A percentile compares a stretch with the other conserved stretches of the same genome.
Evolutionary conservation across 768 basidiomycete species (phyloP).

Genomic region (Leccinum rimulosum): DNA sequence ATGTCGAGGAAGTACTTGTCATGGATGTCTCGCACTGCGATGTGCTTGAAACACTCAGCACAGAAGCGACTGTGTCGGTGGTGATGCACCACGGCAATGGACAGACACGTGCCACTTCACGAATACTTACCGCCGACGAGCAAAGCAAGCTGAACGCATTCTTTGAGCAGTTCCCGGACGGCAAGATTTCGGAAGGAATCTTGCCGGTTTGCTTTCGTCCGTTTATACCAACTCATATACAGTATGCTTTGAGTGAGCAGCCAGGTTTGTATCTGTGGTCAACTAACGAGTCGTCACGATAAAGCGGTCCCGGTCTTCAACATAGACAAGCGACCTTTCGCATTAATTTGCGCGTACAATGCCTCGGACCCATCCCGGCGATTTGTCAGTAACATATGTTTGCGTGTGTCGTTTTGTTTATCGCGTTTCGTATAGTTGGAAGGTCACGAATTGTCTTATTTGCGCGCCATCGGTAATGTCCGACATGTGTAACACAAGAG

Average conservation of each 20-base stretch:
- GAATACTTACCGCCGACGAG: conserved; percentile 64
- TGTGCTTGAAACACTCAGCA: conserved; percentile 65
- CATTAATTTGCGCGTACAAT: conserved; percentile 89
- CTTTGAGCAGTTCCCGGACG: conserved; percentile 78
- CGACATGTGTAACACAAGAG: not conserved
- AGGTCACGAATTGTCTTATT: conserved; percentile 86
- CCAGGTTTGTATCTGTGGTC: not conserved
- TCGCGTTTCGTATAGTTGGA: conserved; percentile 55
- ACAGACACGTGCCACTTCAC: conserved; percentile 47
- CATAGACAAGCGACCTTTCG: conserved; percentile 89
- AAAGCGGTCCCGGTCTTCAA: conserved; percentile 90
- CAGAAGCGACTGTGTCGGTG: conserved; percentile 63
- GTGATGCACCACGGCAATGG: conserved; percentile 69
- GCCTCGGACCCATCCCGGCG: conserved; percentile 76
- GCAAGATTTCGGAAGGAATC: conserved; percentile 83
- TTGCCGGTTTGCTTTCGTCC: conserved; percentile 80
- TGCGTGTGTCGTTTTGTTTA: conserved; percentile 6
- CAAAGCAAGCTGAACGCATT: conserved; percentile 74
- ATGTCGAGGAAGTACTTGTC: conserved; percentile 88
- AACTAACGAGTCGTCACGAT: conserved; percentile 4
- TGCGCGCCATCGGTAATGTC: conserved; percentile 76
- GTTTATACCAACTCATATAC: conserved; percentile 76
- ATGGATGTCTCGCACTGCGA: conserved; percentile 93
- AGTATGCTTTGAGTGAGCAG: conserved; percentile 81
- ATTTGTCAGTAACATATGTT: conserved; percentile 51